Percentiles rank a stretch among this genome's conserved stretches.
Conservation (phyloP, 1,139 yeast species). For the Saccharomycopsis hybrid region DNA sequence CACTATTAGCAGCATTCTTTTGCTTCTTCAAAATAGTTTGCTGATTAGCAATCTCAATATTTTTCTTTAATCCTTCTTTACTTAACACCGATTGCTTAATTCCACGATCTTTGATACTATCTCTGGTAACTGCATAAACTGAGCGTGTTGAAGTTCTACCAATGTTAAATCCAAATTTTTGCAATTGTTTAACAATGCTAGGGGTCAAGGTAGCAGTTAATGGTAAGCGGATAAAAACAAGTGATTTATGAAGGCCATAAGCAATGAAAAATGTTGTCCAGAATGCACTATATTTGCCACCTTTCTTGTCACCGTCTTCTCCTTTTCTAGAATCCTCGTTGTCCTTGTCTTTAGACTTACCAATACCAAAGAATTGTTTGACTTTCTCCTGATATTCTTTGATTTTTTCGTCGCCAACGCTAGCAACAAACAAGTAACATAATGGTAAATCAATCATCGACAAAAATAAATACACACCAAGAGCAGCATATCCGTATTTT, state of each 20-base stretch:
- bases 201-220: conserved; percentile 93
- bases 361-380: conserved; percentile 55
- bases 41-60: conserved; percentile 26
- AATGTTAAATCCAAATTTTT: conserved; percentile 75
- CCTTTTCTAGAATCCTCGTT: conserved; percentile 26
- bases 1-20: conserved; percentile 21
- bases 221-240: conserved; percentile 75
- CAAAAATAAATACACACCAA: conserved; percentile 74
- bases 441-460: conserved; percentile 74
- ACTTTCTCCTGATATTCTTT: conserved; percentile 56
- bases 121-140: conserved; percentile 36
- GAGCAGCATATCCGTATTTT: conserved; percentile 86
- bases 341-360: conserved; percentile 27
- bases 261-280: conserved; percentile 82
- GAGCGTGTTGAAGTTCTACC: conserved; percentile 44
- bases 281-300: conserved; percentile 33
- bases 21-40: conserved; percentile 22
- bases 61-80: conserved; percentile 27
- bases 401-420: conserved; percentile 77
- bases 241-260: conserved; percentile 85
- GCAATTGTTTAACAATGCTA: conserved; percentile 54
- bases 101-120: conserved; percentile 32
- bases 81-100: conserved; percentile 26
- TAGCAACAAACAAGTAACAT: conserved; percentile 76
- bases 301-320: conserved; percentile 20